Evolutionary conservation across 2,329 filamentous ascomycete genomes (phyloP).

Genomic region (Neofusicoccum sp.): DNA sequence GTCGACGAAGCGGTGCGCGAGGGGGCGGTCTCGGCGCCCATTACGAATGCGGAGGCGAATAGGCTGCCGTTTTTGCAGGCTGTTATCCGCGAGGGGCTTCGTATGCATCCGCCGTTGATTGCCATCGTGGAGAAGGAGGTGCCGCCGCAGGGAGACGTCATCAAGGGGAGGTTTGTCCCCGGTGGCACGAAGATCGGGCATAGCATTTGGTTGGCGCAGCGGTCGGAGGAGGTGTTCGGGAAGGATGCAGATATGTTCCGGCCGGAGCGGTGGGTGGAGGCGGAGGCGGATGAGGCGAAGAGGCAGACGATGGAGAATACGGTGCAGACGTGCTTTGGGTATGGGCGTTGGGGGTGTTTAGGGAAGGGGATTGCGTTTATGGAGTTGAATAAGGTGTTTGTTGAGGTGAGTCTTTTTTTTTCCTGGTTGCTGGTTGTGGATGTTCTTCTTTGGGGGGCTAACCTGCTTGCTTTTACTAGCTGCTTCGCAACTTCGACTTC

Average conservation of each 20-base stretch:
- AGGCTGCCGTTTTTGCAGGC: conserved; percentile 46
- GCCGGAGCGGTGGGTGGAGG: conserved; percentile 50
- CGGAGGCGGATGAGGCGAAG: conserved; percentile 33
- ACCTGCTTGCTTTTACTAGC: not conserved
- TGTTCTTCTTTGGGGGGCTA: not conserved
- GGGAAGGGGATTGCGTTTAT: conserved; percentile 34
- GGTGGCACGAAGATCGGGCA: conserved; percentile 37
- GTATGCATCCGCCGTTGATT: conserved; percentile 44
- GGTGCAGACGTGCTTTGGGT: conserved; percentile 37
- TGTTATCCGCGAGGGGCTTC: conserved; percentile 48
- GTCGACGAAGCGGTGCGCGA: conserved; percentile 41
- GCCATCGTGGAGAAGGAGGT: conserved; percentile 34
- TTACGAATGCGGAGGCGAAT: conserved; percentile 48
- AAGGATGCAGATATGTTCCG: conserved; percentile 47
- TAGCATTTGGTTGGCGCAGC: conserved; percentile 33
- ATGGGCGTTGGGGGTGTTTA: conserved; percentile 36
- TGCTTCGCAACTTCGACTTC: conserved; percentile 33
- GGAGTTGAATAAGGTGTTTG: conserved; percentile 40
- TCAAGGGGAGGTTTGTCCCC: conserved; percentile 28
- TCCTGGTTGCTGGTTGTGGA: not conserved
- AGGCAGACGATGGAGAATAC: conserved; percentile 31
- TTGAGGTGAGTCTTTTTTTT: conserved; percentile 36
- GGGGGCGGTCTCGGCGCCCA: conserved; percentile 41
- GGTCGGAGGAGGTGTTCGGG: conserved; percentile 33
- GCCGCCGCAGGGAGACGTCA: conserved; percentile 31